A percentile compares a stretch with the other conserved stretches of the same genome.
Conservation (phyloP, 345 rosid genomes). For the Eucalyptus dawsonii region DNA sequence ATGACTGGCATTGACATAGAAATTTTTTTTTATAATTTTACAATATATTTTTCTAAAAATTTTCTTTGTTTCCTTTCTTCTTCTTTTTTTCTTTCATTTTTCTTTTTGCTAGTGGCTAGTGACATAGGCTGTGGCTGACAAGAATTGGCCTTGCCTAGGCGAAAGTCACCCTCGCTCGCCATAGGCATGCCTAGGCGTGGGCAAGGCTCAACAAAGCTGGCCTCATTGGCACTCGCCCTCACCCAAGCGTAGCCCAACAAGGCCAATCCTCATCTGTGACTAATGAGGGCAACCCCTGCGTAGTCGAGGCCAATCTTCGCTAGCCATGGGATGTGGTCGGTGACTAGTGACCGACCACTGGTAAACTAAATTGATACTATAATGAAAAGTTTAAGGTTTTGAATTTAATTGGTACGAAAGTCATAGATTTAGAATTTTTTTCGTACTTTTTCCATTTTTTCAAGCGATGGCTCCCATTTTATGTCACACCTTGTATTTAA, state of each 20-base stretch:
- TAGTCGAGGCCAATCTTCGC: background rate
- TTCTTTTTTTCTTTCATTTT: too few relatives aligned
- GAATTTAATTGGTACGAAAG: background rate
- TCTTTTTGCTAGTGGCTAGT: background rate
- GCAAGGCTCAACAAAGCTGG: background rate
- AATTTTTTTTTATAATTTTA: too few relatives aligned
- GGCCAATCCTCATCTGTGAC: background rate
- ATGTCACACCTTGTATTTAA: background rate
- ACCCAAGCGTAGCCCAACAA: background rate
- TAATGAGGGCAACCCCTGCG: background rate
- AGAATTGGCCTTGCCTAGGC: background rate
- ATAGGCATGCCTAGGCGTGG: too few relatives aligned
- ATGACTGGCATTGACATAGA: fast-evolving
- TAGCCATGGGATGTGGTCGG: too few relatives aligned
- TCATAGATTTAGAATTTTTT: background rate
- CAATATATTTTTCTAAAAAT: too few relatives aligned
- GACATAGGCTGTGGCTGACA: background rate
- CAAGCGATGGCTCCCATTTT: background rate
- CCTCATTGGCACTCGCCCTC: background rate
- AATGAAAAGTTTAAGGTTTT: background rate
- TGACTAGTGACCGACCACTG: too few relatives aligned
- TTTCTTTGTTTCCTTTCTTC: too few relatives aligned
- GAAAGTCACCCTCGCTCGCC: background rate
- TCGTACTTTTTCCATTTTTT: background rate
- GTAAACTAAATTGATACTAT: background rate